These are phyloP conservation scores for Gaultheria prostrata DNA, from an alignment of 148 eudicot species.

Conservation along the genomic window DNA sequence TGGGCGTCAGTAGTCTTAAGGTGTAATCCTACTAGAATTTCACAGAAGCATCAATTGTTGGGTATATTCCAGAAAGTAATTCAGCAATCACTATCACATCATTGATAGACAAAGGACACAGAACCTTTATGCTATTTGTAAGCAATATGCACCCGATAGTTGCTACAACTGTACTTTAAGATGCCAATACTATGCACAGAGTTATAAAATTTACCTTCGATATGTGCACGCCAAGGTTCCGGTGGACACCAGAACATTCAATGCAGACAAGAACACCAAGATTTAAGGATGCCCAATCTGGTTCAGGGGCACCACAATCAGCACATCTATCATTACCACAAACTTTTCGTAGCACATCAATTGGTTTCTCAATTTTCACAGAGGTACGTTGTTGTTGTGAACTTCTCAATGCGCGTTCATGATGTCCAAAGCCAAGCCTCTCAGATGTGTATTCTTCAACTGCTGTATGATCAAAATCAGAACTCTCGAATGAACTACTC, in stretches of 20 bases:
- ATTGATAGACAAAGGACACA: background rate
- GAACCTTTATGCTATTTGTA: background rate
- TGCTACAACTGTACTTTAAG: background rate
- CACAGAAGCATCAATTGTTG: background rate
- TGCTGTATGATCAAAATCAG: constrained; percentile 74
- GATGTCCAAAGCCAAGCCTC: constrained; percentile 57
- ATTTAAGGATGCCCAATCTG: constrained; percentile 99
- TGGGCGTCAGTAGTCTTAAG: background rate
- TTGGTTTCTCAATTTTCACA: constrained; percentile 73
- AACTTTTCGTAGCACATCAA: constrained; percentile 75
- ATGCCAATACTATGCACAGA: constrained; percentile 4
- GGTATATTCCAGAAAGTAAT: constrained; percentile 1
- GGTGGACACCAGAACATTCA: constrained; percentile 98
- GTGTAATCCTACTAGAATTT: background rate
- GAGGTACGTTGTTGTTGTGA: constrained; percentile 65
- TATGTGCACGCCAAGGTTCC: constrained; percentile 98
- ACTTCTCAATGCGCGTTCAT: constrained; percentile 59
- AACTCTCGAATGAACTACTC: constrained; percentile 94
- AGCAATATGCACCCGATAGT: background rate
- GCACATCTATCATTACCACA: constrained; percentile 92
- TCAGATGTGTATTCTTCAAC: constrained; percentile 73
- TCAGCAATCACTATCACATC: background rate
- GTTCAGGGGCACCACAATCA: constrained; percentile 97
- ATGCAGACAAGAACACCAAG: constrained; percentile 97
- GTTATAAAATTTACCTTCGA: constrained; percentile 61